A percentile compares a stretch with the other conserved stretches of the same genome.
phyloP scores from a whole-genome alignment of 2,329 filamentous ascomycete genomes.

The Thyridium curvatum region DNA sequence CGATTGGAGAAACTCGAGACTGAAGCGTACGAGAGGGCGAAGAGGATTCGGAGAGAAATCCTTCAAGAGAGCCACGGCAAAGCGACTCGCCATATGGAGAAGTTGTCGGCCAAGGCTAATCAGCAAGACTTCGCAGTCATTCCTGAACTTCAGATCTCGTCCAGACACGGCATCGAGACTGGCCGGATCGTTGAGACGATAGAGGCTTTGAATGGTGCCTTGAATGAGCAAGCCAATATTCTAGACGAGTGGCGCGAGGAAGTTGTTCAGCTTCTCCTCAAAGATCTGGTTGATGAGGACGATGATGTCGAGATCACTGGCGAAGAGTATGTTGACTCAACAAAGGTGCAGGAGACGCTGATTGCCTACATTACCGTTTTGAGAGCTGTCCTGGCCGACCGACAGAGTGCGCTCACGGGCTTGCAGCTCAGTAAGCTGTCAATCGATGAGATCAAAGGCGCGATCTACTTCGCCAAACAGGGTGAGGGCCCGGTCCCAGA shows the following conservation, averaged over 20 bases:
- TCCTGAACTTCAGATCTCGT: constrained; percentile 48
- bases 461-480: constrained; percentile 52
- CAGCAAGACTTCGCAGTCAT: constrained; percentile 55
- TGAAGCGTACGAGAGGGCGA: constrained; percentile 71
- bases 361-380: constrained; percentile 80
- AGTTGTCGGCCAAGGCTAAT: constrained; percentile 46
- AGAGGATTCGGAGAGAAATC: constrained; percentile 70
- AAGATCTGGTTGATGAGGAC: constrained; percentile 79
- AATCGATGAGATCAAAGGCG: constrained; percentile 62
- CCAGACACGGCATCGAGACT: constrained; percentile 65
- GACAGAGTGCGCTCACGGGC: constrained; percentile 70
- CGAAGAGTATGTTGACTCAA: constrained; percentile 84
- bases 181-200: constrained; percentile 59
- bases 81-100: constrained; percentile 58
- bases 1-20: constrained; percentile 64
- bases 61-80: constrained; percentile 53
- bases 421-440: constrained; percentile 64
- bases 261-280: constrained; percentile 64
- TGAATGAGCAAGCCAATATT: constrained; percentile 67
- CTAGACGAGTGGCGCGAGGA: constrained; percentile 71
- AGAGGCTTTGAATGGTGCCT: constrained; percentile 53
- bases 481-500: constrained; percentile 67
- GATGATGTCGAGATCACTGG: constrained; percentile 68
- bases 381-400: constrained; percentile 70
- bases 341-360: constrained; percentile 80